These are phyloP conservation scores for Colletotrichum sp. DNA, from an alignment of 2,329 filamentous ascomycete genomes.

Conservation along the genomic window DNA sequence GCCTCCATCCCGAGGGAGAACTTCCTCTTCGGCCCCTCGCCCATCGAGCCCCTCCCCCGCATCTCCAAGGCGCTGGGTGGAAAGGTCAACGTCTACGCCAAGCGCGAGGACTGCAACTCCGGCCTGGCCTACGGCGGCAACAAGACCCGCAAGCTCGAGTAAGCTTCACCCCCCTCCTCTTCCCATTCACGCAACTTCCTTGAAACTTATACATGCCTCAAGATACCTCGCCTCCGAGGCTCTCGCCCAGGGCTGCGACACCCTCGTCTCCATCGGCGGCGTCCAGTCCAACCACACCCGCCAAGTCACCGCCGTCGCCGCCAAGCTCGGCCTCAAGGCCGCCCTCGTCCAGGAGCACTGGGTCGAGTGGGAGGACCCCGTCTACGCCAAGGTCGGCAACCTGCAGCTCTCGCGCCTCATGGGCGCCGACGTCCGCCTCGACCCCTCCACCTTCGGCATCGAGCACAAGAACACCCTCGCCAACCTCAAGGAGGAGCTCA, in stretches of 20 bases:
- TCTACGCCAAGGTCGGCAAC: constrained; percentile 70
- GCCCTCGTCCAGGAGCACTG: constrained; percentile 70
- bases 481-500: constrained; percentile 57
- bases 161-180: constrained; percentile 13
- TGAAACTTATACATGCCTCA: too few relatives aligned
- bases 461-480: constrained; percentile 68
- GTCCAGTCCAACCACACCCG: constrained; percentile 75
- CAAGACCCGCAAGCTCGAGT: constrained; percentile 73
- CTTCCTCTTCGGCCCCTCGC: constrained; percentile 71
- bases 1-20: constrained; percentile 64
- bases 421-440: constrained; percentile 66
- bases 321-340: constrained; percentile 59
- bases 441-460: constrained; percentile 67
- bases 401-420: constrained; percentile 73
- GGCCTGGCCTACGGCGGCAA: constrained; percentile 71
- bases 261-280: constrained; percentile 69
- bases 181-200: neutral
- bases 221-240: constrained; percentile 68
- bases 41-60: constrained; percentile 69
- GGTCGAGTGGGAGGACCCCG: constrained; percentile 65
- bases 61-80: constrained; percentile 66
- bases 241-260: constrained; percentile 58
- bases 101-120: constrained; percentile 74
- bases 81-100: constrained; percentile 69
- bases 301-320: constrained; percentile 67